Evolutionary conservation across 2,329 filamentous ascomycete genomes (phyloP).

Genomic region (Taxawa tesnikishii): DNA sequence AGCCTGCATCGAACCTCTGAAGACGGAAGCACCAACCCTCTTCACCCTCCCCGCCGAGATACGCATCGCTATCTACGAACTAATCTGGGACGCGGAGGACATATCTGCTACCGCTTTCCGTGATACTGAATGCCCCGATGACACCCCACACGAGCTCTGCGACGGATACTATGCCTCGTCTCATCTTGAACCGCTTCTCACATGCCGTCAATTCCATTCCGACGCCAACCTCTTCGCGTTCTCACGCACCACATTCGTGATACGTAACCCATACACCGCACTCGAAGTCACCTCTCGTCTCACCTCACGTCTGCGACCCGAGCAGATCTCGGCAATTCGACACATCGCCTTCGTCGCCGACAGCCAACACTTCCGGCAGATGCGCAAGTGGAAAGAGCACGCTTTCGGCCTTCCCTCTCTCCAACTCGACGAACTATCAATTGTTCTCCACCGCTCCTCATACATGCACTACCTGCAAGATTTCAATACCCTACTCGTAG

Average conservation of each 20-base stretch:
- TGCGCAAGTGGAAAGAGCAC: constrained; percentile 19
- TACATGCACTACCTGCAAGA: constrained; percentile 23
- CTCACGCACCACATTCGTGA: constrained; percentile 21
- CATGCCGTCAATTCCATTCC: constrained; percentile 23
- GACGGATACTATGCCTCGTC: constrained; percentile 16
- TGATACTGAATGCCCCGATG: background rate
- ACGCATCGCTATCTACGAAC: constrained; percentile 4
- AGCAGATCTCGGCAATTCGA: constrained; percentile 19
- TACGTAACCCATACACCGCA: constrained; percentile 19
- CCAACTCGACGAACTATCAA: constrained; percentile 19
- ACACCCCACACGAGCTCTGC: constrained; percentile 8
- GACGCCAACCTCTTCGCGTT: constrained; percentile 24
- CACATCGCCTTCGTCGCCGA: constrained; percentile 19
- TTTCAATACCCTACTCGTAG: constrained; percentile 18
- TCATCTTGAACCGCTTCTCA: constrained; percentile 21
- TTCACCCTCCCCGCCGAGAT: constrained; percentile 7
- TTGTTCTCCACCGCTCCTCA: constrained; percentile 18
- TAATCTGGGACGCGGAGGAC: constrained; percentile 4
- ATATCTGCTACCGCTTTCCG: constrained; percentile 2
- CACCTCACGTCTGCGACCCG: constrained; percentile 10
- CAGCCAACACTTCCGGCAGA: constrained; percentile 16
- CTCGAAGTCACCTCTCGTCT: constrained; percentile 16
- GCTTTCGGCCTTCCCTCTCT: constrained; percentile 20
- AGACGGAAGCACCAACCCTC: no score
- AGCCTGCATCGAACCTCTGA: no score